phyloP scores from a whole-genome alignment of 163 green algal species.

The Trebouxiophyceae sp. region DNA sequence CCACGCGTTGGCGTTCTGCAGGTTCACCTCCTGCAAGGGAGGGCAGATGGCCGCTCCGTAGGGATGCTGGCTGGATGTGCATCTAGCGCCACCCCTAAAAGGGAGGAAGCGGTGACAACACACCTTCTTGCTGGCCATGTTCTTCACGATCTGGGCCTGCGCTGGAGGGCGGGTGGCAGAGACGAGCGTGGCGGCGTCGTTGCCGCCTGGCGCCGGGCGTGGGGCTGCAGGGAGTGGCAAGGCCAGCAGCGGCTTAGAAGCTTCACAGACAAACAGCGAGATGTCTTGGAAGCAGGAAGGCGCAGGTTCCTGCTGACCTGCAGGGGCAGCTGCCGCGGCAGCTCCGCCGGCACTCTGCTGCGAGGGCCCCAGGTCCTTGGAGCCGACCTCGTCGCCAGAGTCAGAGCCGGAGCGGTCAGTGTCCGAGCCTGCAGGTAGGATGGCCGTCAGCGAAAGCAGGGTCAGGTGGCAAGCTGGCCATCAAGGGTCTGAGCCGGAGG shows the following conservation, averaged over 20 bases:
- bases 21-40: conserved; percentile 32
- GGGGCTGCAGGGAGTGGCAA: too few species aligned
- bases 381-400: conserved; percentile 31
- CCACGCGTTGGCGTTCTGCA: conserved; percentile 40
- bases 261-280: too few species aligned
- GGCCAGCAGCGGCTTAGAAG: too few species aligned
- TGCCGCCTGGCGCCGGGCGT: too few species aligned
- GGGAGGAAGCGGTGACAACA: background rate
- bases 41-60: too few species aligned
- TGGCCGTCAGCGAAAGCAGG: too few species aligned
- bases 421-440: conserved; percentile 8
- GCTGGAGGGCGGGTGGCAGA: conserved; percentile 30
- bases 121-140: conserved; percentile 29
- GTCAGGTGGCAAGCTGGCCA: too few species aligned
- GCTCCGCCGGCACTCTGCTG: conserved; percentile 2
- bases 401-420: conserved; percentile 1
- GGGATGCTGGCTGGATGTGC: too few species aligned
- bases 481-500: background rate
- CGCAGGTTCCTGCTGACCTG: too few species aligned
- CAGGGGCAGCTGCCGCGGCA: background rate
- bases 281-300: too few species aligned
- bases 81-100: background rate
- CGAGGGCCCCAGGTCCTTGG: conserved; percentile 28
- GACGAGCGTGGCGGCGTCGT: conserved; percentile 32
- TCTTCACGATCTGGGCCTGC: conserved; percentile 33